Evolutionary conservation across 169 alveolate genomes (phyloP).

Genomic region (Plasmodium falciparum): DNA sequence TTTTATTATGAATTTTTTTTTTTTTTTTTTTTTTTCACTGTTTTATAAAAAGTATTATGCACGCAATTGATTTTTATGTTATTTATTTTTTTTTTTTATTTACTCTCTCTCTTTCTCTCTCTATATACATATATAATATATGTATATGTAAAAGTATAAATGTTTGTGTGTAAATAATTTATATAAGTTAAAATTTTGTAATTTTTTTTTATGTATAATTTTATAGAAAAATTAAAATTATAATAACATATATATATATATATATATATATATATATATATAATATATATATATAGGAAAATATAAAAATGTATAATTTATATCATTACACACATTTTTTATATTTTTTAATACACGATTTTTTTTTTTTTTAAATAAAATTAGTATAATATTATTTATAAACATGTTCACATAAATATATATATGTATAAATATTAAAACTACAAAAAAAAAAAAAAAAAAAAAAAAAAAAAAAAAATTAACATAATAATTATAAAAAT

Average conservation of each 20-base stretch:
- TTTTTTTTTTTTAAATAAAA: no score
- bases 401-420: not conserved
- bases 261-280: no score
- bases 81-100: conserved; percentile 10
- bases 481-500: conserved; percentile 7
- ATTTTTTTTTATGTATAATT: conserved; percentile 24
- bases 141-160: conserved; percentile 12
- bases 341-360: no score
- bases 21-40: conserved; percentile 7
- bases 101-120: conserved; percentile 46
- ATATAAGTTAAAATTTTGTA: conserved; percentile 8
- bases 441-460: conserved; percentile 10
- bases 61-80: not conserved
- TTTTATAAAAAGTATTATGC: no score
- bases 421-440: not conserved
- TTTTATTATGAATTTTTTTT: conserved; percentile 36
- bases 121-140: not conserved
- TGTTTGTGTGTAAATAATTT: conserved; percentile 51
- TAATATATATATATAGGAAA: not conserved
- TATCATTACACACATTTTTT: conserved; percentile 41
- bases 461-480: conserved; percentile 20
- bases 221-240: conserved; percentile 1
- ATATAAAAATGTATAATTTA: conserved; percentile 25
- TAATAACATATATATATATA: no score
- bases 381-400: no score